These are phyloP conservation scores for Sordariomycetes sp. DNA, from an alignment of 2,329 filamentous ascomycete genomes.

Conservation along the genomic window DNA sequence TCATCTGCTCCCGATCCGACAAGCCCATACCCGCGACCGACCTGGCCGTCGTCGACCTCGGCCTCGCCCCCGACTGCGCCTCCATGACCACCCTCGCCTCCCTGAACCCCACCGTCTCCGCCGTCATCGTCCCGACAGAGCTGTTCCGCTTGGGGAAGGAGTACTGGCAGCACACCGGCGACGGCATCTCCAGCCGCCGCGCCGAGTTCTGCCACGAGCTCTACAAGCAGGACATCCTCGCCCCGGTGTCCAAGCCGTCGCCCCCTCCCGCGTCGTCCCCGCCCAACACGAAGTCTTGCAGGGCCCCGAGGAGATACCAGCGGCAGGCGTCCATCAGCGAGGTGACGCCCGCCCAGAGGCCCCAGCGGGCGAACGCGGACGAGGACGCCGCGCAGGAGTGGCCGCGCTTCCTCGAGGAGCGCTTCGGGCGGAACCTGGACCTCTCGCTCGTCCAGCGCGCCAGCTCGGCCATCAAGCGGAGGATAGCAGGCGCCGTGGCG, in stretches of 20 bases:
- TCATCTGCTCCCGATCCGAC: conserved; percentile 49
- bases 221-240: conserved; percentile 55
- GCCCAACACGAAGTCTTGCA: conserved; percentile 31
- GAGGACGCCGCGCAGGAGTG: conserved; percentile 49
- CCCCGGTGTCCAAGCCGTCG: conserved; percentile 15
- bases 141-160: conserved; percentile 70
- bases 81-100: conserved; percentile 40
- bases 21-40: conserved; percentile 36
- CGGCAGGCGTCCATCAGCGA: conserved; percentile 34
- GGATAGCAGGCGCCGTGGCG: conserved; percentile 79
- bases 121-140: conserved; percentile 60
- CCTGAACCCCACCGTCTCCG: conserved; percentile 51
- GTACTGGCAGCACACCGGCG: conserved; percentile 95
- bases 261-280: conserved; percentile 10
- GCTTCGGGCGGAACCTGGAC: conserved; percentile 86
- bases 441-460: conserved; percentile 69
- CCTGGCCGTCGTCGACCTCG: conserved; percentile 50
- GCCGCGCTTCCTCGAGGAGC: conserved; percentile 77
- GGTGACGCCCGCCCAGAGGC: conserved; percentile 12
- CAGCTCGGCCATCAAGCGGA: conserved; percentile 71
- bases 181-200: conserved; percentile 81
- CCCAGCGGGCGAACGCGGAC: conserved; percentile 7
- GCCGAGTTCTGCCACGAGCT: conserved; percentile 80
- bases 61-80: conserved; percentile 35
- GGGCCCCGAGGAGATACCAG: conserved; percentile 76